Base-by-base conservation (phyloP, 1,139 yeast species). In the Pichia sp. region DNA sequence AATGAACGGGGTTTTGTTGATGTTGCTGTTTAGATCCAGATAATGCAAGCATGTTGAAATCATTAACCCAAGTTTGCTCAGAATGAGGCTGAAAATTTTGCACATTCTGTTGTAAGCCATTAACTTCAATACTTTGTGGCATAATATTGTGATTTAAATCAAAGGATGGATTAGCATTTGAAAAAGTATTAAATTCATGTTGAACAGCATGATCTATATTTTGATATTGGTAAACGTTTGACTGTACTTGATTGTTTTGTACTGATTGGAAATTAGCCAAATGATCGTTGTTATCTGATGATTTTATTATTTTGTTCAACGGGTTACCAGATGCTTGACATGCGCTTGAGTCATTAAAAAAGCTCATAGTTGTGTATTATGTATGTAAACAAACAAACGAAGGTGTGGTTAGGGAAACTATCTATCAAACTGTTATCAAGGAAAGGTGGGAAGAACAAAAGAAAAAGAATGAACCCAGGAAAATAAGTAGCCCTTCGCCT, bases 171-270 rank as follows among this genome's bases (percentile, higher is more conserved):
- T 24, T 20, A 11, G 30, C 5, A 18, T 25, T 21, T 6, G 38
- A 11, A 15, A 38, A 50, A 6, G 22, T 33, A 15, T 41, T 31
- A 30, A 45, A 51, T 5, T 50, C 53, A 20, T 38, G 35, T 26
- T 45, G 48, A 14, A 45, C 19, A 4, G 23, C 5, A 5, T 6
- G 18, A 31, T 49, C 57, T 19, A 45, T 38, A 14, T 38, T 32
- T 13, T 36, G 41, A 22, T 41, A 38, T 40, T 35, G 40, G 38
- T 41, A 45, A 25, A 33, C 32, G 5, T 18, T 33, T 30, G 32
- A 18, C 3, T 10, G 11, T 8, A 2, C 5, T 13, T 11, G 39
- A n/a, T 20, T 5, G 9, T 18, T 10, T 8, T 29, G 26, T 7
- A 11, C 10, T 20, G n/a, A 26, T 21, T 38, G 38, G 10, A 35